These are phyloP conservation scores for Didymella pinodella DNA, from an alignment of 2,329 filamentous ascomycete genomes.

Conservation along the genomic window DNA sequence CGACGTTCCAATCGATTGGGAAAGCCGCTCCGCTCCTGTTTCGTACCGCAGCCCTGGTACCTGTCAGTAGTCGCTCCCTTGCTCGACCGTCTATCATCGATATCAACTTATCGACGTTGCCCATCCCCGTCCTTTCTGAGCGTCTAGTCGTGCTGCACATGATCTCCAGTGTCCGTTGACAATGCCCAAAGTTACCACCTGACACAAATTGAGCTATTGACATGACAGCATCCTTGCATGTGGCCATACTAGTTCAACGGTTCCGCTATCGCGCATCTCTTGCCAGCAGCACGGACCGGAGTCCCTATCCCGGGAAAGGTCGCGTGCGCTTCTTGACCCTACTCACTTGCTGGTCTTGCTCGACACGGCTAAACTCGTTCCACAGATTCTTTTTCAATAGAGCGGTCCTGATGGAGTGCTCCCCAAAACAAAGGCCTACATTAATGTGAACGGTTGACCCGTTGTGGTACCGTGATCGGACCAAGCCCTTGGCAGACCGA, in stretches of 20 bases:
- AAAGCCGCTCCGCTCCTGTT: background rate
- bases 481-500: slow-evolving; percentile 7
- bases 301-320: background rate
- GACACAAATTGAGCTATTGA: background rate
- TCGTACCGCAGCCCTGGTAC: background rate
- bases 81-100: background rate
- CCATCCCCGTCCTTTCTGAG: background rate
- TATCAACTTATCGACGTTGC: background rate
- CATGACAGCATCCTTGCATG: background rate
- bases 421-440: background rate
- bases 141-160: background rate
- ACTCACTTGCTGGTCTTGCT: background rate
- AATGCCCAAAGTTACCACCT: background rate
- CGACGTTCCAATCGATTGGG: background rate
- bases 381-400: background rate
- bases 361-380: background rate
- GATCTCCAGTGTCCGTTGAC: background rate
- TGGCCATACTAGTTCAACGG: background rate
- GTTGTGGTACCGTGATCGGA: slow-evolving; percentile 4
- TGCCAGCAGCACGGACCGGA: background rate
- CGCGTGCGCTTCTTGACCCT: background rate
- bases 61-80: background rate
- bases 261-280: background rate
- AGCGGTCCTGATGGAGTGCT: background rate
- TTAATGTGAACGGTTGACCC: background rate